Base-by-base conservation (phyloP, 2,329 filamentous ascomycete species). In the Cladosporium colombiae region DNA sequence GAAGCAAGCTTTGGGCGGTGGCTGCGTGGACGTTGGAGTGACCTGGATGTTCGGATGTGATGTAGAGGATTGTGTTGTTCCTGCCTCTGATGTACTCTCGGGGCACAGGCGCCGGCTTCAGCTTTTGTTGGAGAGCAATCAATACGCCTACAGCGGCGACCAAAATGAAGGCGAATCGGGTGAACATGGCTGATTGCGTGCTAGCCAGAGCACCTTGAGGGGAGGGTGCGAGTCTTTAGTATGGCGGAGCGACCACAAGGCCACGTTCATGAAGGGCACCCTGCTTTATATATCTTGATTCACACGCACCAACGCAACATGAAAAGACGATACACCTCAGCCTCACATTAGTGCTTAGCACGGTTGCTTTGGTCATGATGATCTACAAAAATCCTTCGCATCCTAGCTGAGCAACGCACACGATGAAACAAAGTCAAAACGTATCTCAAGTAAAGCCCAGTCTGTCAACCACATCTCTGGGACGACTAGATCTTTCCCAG, bases 11-110 rank as follows among this genome's bases (percentile, higher is more conserved):
- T 40, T 63, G 60, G 3, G 60, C 50, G 14, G 60, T 63, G 49
- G 60, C 60, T 27, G 25, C 49, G 27, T 63, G 60, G 23, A 63
- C 60, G 33, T 63, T 63, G 23, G 60, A 63, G 16, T 55, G 49
- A 3, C 60, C 60, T 21, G 60, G 60, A 21, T 63, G 60, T 25
- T 63, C 60, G 60, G 18, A 56, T 16, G 40, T 35, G 18, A 63
- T 40, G 50, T 40, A 63, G 14, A 63, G 60, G 7, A 53, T 16
- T 5, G 60, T 63, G 25, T 63, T 63, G 50, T 63, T 56, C 13
- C 49, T 55, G 23, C 60, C 60, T 44, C 33, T 44, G 25, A 55
- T 35, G 31, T 63, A 63, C 1, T 63, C 50, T 46, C 60, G 49
- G 16, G 60, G 46, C 33, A 55, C 50, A 7, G 60, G 60, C 18